phyloP scores from a whole-genome alignment of 31 red algal species.

The Odonthalia washingtoniensis region DNA sequence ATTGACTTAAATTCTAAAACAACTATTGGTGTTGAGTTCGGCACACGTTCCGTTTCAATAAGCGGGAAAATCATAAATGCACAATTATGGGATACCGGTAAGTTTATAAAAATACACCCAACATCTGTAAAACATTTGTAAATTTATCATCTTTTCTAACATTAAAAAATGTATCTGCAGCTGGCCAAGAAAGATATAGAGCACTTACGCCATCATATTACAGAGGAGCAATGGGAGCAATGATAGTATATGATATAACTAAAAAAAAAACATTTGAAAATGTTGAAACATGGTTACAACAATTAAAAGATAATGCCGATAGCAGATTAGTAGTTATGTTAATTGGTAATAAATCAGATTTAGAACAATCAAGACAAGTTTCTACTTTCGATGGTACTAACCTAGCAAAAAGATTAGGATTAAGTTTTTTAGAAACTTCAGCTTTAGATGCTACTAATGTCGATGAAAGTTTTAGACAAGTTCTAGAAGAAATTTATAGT shows the following conservation, averaged over 20 bases:
- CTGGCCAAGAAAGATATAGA: slow-evolving; percentile 94
- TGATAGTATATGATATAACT: slow-evolving; percentile 97
- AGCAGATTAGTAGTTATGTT: slow-evolving; percentile 93
- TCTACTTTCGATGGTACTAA: slow-evolving; percentile 69
- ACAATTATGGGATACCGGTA: slow-evolving; percentile 95
- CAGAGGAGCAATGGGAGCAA: slow-evolving; percentile 85
- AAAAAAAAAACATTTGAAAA: slow-evolving; percentile 88
- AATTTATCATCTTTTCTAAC: no score
- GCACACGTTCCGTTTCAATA: slow-evolving; percentile 74
- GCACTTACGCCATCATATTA: slow-evolving; percentile 96
- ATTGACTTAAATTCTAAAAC: slow-evolving; percentile 94
- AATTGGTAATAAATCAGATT: slow-evolving; percentile 94
- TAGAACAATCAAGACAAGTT: slow-evolving; percentile 77
- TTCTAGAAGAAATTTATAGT: slow-evolving; percentile 85
- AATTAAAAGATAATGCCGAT: slow-evolving; percentile 91
- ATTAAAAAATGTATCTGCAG: slow-evolving; percentile 27
- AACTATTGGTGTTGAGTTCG: slow-evolving; percentile 96
- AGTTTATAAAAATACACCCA: neutral
- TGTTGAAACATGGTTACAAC: slow-evolving; percentile 88
- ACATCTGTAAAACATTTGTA: no score
- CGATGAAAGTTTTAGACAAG: slow-evolving; percentile 86
- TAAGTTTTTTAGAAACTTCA: slow-evolving; percentile 90
- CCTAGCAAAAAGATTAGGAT: slow-evolving; percentile 55
- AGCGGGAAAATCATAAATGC: slow-evolving; percentile 92
- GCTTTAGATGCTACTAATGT: slow-evolving; percentile 91